Conservation (phyloP, 805 yeast species). For the Starmerella etchellsii region DNA sequence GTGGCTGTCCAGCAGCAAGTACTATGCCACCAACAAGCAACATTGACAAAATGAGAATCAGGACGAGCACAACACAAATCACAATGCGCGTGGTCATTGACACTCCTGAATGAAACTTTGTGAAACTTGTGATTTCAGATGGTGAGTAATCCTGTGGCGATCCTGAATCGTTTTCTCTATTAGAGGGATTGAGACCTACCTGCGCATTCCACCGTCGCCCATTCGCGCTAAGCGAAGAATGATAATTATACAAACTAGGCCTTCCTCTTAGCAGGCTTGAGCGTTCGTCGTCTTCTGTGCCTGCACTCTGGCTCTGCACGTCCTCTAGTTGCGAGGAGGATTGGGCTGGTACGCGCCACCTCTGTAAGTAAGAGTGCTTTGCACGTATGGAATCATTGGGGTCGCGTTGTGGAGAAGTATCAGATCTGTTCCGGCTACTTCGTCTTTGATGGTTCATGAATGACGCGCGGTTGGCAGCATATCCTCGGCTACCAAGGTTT, state of each 20-base stretch:
- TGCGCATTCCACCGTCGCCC: conserved; percentile 3
- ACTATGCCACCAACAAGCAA: conserved; percentile 78
- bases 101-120: conserved; percentile 2
- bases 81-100: conserved; percentile 7
- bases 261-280: conserved; percentile 9
- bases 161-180: background rate
- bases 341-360: conserved; percentile 19
- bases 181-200: background rate
- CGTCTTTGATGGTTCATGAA: background rate
- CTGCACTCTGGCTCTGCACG: background rate
- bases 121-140: conserved; percentile 1
- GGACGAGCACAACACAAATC: conserved; percentile 14
- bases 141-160: conserved; percentile 1
- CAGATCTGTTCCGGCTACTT: background rate
- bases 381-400: conserved; percentile 20
- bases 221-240: conserved; percentile 5
- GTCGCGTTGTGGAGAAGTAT: conserved; percentile 5
- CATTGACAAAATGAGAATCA: conserved; percentile 26
- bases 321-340: background rate
- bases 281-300: conserved; percentile 9
- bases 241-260: conserved; percentile 13
- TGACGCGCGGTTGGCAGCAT: too few relatives aligned
- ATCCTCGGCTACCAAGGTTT: too few relatives aligned
- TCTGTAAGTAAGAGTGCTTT: conserved; percentile 19
- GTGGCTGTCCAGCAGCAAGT: conserved; percentile 74